phyloP scores from a whole-genome alignment of 768 basidiomycete species.

The Lactarius vividus region DNA sequence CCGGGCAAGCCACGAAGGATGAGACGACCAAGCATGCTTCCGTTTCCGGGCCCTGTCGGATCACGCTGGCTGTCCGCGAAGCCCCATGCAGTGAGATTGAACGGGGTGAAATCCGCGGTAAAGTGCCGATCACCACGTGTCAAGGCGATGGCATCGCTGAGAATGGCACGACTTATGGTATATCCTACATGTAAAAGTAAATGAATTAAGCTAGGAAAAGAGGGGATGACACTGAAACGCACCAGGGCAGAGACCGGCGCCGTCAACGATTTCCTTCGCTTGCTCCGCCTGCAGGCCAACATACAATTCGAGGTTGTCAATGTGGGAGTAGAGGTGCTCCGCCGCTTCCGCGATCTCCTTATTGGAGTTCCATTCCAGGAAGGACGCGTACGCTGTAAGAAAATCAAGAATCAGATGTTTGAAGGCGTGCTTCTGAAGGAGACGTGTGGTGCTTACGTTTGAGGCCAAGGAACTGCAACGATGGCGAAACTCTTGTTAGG shows the following conservation, averaged over 20 bases:
- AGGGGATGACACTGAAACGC: conserved; percentile 24
- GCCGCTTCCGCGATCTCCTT: conserved; percentile 66
- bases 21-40: conserved; percentile 71
- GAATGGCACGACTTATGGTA: conserved; percentile 81
- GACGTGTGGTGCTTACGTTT: conserved; percentile 50
- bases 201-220: neutral
- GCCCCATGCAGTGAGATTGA: conserved; percentile 81
- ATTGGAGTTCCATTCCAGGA: conserved; percentile 81
- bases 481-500: neutral
- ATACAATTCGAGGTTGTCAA: conserved; percentile 80
- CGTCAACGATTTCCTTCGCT: conserved; percentile 68
- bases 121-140: conserved; percentile 83
- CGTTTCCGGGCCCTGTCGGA: conserved; percentile 66
- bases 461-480: conserved; percentile 62
- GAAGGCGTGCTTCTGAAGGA: neutral
- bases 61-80: conserved; percentile 81
- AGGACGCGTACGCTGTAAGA: conserved; percentile 56
- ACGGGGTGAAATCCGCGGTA: conserved; percentile 78
- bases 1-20: conserved; percentile 72
- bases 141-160: conserved; percentile 82
- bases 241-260: conserved; percentile 86
- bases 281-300: conserved; percentile 79
- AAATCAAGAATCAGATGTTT: neutral
- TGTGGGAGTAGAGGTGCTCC: conserved; percentile 73
- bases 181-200: conserved; percentile 48